Evolutionary conservation across 202 grass and related monocot genomes (phyloP).

Genomic region (Hordeum pubiflorum): DNA sequence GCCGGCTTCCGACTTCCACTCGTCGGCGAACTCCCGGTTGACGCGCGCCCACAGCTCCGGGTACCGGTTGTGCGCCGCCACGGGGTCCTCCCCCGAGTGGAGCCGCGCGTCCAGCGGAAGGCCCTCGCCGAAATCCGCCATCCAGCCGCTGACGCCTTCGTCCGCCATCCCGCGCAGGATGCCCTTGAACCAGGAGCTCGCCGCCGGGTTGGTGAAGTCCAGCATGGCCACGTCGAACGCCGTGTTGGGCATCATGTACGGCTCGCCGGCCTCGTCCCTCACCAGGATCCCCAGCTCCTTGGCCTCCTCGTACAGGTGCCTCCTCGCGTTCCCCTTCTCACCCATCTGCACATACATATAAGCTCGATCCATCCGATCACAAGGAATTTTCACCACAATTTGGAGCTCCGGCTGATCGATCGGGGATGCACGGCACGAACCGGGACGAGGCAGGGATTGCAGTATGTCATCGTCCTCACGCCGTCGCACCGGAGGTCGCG

Average conservation of each 20-base stretch:
- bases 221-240: conserved; percentile 89
- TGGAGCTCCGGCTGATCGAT: not conserved
- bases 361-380: not conserved
- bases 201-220: conserved; percentile 71
- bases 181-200: conserved; percentile 69
- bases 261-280: conserved; percentile 46
- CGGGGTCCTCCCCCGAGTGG: conserved; percentile 69
- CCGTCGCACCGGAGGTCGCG: conserved; percentile 39
- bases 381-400: not conserved
- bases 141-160: conserved; percentile 72
- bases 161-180: conserved; percentile 57
- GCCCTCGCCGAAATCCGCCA: conserved; percentile 96
- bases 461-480: conserved; percentile 71
- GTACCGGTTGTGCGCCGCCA: conserved; percentile 74
- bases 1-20: conserved; percentile 31
- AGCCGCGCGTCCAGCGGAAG: conserved; percentile 73
- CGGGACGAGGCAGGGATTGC: conserved; percentile 83
- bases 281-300: conserved; percentile 61
- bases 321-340: conserved; percentile 42
- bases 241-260: conserved; percentile 92
- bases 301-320: conserved; percentile 72
- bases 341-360: conserved; percentile 32
- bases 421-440: conserved; percentile 22
- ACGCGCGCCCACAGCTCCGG: conserved; percentile 89
- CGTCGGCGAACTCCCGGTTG: conserved; percentile 79